Evolutionary conservation across 257 asterid species (phyloP), one percentile per base, ranked within the genome.

Genomic region (Ilex aquifolium): DNA sequence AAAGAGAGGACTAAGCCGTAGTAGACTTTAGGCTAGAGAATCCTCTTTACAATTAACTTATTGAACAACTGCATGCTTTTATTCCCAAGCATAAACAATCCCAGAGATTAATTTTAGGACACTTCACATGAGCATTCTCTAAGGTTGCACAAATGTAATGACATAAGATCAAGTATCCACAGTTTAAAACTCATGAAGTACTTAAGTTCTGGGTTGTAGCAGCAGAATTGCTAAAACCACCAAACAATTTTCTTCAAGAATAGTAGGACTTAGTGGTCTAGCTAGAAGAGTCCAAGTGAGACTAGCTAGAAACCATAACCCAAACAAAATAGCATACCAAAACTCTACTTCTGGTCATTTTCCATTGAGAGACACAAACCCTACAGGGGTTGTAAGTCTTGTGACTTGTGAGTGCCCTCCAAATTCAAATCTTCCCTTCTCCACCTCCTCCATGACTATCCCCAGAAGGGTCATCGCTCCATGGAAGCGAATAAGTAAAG

Each of bases 1-100:
- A 71, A 63, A 49, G 56, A 63, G 66, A 58, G 61, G 46, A 49
- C 40, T 67, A 60, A 68, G 57, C 29, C 58, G 27, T 64, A 70
- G 27, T 64, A 70, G 73, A 66, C 72, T 62, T 63, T 52, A 8
- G 53, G 65, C 73, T 29, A 56, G 70, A 76, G 81, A 72, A 76
- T 64, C 78, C 63, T 56, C 72, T 76, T 72, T 72, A 64, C 61
- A 51, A 56, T 68, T 48, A 56, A 67, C 71, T 72, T 56, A 44
- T 42, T 55, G 61, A 40, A 56, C 46, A 52, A 27, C 27, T 49
- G 56, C 57, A 21, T 21, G 36, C 60, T 65, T 65, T 76, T 68
- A 67, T 68, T 71, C 64, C 44, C 55, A 27, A 59, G 48, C 74
- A 68, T 71, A 60, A 68, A 68, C 62, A 64, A 68, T 62, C 73